Percentiles rank a stretch among this genome's conserved stretches.
Evolutionary conservation across 306 rosid genomes (phyloP).

Genomic region (Sicyos edulis): DNA sequence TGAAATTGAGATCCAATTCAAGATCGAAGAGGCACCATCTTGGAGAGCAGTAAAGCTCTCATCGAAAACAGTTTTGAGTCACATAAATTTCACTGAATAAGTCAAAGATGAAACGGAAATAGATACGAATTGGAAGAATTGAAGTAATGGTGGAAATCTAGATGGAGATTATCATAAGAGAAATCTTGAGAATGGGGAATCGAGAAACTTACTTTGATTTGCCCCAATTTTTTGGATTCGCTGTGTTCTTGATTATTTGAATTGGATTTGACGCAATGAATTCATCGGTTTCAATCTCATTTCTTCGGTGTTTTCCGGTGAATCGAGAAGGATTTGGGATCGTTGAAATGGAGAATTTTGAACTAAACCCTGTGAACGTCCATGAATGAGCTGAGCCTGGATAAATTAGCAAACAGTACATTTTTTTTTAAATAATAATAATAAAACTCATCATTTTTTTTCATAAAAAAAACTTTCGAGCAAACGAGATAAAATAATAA

Average conservation of each 20-base stretch:
- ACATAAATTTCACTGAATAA: neutral
- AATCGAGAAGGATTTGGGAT: neutral
- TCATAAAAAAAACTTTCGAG: too few species aligned
- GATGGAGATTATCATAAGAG: neutral
- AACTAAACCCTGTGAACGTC: neutral
- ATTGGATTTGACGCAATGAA: neutral
- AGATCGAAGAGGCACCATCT: too few species aligned
- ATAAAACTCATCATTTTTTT: too few species aligned
- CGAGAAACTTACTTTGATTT: constrained; percentile 10
- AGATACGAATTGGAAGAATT: neutral
- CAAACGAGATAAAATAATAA: too few species aligned
- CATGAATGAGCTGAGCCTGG: neutral
- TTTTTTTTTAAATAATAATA: too few species aligned
- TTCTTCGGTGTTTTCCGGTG: constrained; percentile 1
- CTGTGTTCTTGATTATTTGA: neutral
- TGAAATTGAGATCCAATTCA: too few species aligned
- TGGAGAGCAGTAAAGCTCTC: too few species aligned
- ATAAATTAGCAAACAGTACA: neutral
- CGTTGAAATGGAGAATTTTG: neutral
- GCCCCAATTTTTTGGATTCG: neutral
- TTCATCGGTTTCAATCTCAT: neutral
- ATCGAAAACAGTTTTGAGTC: too few species aligned
- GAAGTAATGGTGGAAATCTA: neutral
- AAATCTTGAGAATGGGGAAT: neutral
- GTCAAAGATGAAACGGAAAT: neutral